These are phyloP conservation scores for Chaetomiaceae sp. DNA, from an alignment of 2,329 filamentous ascomycete genomes.

Conservation along the genomic window DNA sequence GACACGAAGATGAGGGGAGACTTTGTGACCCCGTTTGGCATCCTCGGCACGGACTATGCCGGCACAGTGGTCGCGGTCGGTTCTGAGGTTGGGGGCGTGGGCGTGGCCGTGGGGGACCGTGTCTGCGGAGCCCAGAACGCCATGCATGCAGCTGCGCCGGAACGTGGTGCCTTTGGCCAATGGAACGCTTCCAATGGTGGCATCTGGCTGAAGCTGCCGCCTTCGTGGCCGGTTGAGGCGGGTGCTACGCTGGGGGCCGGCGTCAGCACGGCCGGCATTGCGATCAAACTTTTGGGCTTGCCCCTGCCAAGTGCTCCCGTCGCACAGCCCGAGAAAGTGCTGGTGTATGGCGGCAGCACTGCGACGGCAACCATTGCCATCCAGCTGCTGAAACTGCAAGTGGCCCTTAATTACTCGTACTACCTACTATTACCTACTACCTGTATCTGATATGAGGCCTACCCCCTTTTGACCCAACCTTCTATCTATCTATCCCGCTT, in stretches of 20 bases:
- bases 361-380: neutral
- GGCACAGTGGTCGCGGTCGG: neutral
- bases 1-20: neutral
- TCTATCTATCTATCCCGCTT: no score
- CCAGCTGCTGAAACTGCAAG: neutral
- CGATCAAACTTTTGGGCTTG: neutral
- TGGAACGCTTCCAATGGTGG: no score
- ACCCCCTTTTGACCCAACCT: no score
- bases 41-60: neutral
- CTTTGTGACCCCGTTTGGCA: neutral
- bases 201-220: neutral
- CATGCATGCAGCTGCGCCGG: neutral
- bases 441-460: no score
- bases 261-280: neutral
- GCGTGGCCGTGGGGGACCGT: neutral
- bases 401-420: no score
- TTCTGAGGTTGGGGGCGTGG: neutral
- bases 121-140: neutral
- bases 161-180: no score
- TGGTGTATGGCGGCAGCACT: neutral
- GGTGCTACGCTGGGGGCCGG: neutral
- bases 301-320: neutral
- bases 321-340: neutral
- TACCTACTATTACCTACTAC: no score
- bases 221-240: neutral